These are phyloP conservation scores for Coffea humblotiana DNA, from an alignment of 305 asterid species.

Conservation along the genomic window DNA sequence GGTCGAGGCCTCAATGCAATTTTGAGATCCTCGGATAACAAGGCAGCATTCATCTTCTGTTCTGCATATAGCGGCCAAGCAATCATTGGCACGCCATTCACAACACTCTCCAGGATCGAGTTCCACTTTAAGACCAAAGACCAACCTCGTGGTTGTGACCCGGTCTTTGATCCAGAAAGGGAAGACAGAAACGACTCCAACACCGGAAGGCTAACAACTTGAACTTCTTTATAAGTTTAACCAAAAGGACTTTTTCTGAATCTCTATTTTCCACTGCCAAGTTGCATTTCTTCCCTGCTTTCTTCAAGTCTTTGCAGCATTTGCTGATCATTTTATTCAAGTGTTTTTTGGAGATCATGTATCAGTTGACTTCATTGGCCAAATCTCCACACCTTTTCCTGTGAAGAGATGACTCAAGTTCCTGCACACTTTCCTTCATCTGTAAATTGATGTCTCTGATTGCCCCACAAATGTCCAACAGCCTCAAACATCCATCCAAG, in stretches of 20 bases:
- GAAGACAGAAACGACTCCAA: slow-evolving; percentile 26
- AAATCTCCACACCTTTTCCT: slow-evolving; percentile 25
- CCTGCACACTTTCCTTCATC: slow-evolving; percentile 33
- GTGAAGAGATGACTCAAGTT: slow-evolving; percentile 39
- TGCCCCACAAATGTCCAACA: slow-evolving; percentile 27
- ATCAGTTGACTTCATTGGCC: slow-evolving; percentile 16
- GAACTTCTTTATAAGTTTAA: slow-evolving; percentile 34
- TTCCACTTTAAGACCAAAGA: slow-evolving; percentile 39
- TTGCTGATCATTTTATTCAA: slow-evolving; percentile 32
- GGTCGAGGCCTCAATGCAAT: slow-evolving; percentile 26
- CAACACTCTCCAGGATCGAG: slow-evolving; percentile 33
- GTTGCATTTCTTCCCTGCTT: slow-evolving; percentile 15
- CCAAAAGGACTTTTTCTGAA: background rate
- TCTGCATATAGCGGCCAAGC: slow-evolving; percentile 42
- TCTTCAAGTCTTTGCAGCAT: slow-evolving; percentile 33
- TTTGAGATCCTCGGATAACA: slow-evolving; percentile 16
- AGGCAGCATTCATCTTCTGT: slow-evolving; percentile 24
- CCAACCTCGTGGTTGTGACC: slow-evolving; percentile 33
- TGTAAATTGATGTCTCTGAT: slow-evolving; percentile 25
- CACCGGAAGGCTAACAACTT: slow-evolving; percentile 19
- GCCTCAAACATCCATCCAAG: slow-evolving; percentile 36
- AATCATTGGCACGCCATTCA: slow-evolving; percentile 31
- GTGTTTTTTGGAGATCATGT: slow-evolving; percentile 31
- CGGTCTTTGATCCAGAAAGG: slow-evolving; percentile 23
- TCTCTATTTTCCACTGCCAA: slow-evolving; percentile 1